Evolutionary conservation across 2,329 filamentous ascomycete genomes (phyloP).

Genomic region (Talaromyces sp.): DNA sequence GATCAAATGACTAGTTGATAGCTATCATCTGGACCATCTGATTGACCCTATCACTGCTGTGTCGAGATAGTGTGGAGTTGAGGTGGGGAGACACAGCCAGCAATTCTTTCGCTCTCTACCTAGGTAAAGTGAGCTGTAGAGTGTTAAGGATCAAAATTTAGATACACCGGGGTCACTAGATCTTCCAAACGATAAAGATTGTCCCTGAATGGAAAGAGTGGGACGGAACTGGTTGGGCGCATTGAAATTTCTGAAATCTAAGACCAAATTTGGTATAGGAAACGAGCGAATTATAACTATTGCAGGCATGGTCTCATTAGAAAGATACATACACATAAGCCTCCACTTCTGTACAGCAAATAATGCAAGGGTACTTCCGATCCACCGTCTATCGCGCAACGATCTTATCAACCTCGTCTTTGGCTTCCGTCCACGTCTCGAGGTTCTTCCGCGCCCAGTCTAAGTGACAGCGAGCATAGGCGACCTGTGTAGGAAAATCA

Average conservation of each 20-base stretch:
- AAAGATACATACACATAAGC: constrained; percentile 8
- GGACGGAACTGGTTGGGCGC: background rate
- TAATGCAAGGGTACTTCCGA: background rate
- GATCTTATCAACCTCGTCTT: constrained; percentile 83
- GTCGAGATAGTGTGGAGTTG: background rate
- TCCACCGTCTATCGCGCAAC: constrained; percentile 38
- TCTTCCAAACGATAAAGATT: background rate
- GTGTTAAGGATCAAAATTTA: background rate
- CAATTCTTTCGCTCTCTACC: background rate
- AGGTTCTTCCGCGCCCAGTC: constrained; percentile 91
- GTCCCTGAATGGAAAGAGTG: background rate
- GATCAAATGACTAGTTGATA: background rate
- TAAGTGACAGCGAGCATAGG: constrained; percentile 87
- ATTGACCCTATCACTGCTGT: background rate
- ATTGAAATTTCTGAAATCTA: background rate
- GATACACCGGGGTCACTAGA: background rate
- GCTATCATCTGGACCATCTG: background rate
- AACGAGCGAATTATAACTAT: background rate
- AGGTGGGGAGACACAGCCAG: background rate
- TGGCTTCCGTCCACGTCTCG: constrained; percentile 89
- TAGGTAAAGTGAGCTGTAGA: background rate
- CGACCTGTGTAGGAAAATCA: constrained; percentile 58
- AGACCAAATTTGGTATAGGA: background rate
- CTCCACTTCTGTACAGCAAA: constrained; percentile 10
- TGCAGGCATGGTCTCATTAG: constrained; percentile 10